Evolutionary conservation across 306 rosid species (phyloP), one percentile per base, ranked within the genome.

Genomic region (Inga laurina): DNA sequence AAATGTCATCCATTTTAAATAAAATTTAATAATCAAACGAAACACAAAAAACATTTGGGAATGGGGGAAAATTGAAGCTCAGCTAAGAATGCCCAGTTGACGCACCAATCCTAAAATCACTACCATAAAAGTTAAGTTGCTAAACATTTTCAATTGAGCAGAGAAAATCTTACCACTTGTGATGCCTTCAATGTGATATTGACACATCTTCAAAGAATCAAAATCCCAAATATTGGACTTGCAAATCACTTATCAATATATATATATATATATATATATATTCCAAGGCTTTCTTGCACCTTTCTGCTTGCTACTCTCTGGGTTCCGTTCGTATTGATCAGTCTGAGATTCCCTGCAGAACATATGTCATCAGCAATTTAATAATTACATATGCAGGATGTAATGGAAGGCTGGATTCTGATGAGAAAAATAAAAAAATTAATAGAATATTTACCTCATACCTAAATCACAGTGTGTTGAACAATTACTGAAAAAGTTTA

Each of bases 281-380:
- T 83, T 82, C 78, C 78, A 91, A 76, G 77, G 94, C 88, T 79
- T 81, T 86, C 80, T 85, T 91, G 84, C 91, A 89, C 76, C 90
- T 84, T 82, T 88, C 90, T 32, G 94, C 93, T 87, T 90, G 93
- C 78, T 74, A 82, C 81, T 75, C 85, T 82, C 97, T 92, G 16
- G 71, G 85, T 84, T 85, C 80, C 43, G 94, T 90, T 83, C 92
- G 88, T 82, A 87, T 35, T 48, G 93, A 93, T 86, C 88, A 79
- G 83, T 88, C 90, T 69, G 96, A 91, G 87, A 93, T 91, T 84
- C 88, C 88, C 90, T 84, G 74, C 8, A 39, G 43, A 34, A 44
- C 48, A 82, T 52, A 44, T 21, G 62, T 70, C 30, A 35, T 70
- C 30, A 35, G 74, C 72, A 74, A 81, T 37, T 81, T 73, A 84